Conservation (phyloP, 331 rosid species). For the Pyrus hybrid region DNA sequence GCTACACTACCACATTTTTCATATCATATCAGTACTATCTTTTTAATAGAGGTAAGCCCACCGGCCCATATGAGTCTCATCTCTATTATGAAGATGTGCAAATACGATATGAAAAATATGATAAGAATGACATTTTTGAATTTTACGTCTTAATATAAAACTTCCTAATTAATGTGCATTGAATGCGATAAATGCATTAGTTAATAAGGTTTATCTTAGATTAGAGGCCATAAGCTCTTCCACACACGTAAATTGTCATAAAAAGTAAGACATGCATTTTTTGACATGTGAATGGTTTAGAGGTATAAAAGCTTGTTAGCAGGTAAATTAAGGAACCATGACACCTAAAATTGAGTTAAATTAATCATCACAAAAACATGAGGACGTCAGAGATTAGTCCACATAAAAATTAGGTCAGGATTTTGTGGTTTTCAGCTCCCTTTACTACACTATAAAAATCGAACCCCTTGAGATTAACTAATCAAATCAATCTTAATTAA, state of each 20-base stretch:
- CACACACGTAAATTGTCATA: background rate
- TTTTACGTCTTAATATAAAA: background rate
- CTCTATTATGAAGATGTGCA: too few relatives aligned
- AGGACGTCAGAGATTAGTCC: background rate
- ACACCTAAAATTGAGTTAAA: background rate
- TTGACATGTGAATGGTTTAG: conserved; percentile 10
- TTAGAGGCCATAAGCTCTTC: background rate
- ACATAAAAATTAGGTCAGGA: background rate
- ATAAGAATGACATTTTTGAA: too few relatives aligned
- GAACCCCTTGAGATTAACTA: background rate
- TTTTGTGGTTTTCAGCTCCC: conserved; percentile 2
- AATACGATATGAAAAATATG: too few relatives aligned
- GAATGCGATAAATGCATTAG: background rate
- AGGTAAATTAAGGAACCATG: background rate
- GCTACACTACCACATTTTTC: too few relatives aligned
- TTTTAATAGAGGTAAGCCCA: too few relatives aligned
- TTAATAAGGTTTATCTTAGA: background rate
- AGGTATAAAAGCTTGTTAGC: background rate
- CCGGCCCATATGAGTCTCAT: too few relatives aligned
- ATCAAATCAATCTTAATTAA: background rate
- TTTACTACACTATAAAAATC: background rate
- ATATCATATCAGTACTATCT: too few relatives aligned
- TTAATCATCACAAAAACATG: background rate
- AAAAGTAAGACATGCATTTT: background rate
- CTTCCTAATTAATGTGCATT: background rate